Evolutionary conservation across 768 basidiomycete species (phyloP), one percentile per base, ranked within the genome.

Genomic region (Chalciporus chontae): DNA sequence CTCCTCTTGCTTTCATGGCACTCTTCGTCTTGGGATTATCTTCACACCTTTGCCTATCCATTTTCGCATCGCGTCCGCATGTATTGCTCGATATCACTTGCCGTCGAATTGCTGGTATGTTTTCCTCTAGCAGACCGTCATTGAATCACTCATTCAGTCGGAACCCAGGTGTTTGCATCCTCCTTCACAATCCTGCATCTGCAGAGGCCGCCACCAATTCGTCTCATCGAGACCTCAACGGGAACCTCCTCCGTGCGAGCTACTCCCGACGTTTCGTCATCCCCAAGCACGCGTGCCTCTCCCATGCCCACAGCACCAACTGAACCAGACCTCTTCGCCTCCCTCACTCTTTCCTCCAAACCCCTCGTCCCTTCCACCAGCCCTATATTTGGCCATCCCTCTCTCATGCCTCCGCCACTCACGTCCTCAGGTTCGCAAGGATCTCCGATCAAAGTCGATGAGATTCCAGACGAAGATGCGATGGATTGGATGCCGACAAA

Each of bases 401-500:
- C 89, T 1, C 68, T 89, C 24, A 61, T 71, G 14, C 45, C 63
- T 5, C 38, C 54, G 29, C 14, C 26, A 6, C 26, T 47, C 18
- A 60, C 68, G 18, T 39, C 67, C 5, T 40, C 48, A 11, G 61
- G 69, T n/a, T 48, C 64, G 13, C 54, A 63, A 10, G 55, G 57
- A 13, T 61, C 65, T 27, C 56, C 64, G 13, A 58, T 45, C 43
- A 58, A 57, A 49, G 59, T 53, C 31, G 69, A 70, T 43, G 63
- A 70, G 31, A 47, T 47, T 29, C 60, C 59, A 4, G 60, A 65
- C 32, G 62, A 69, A 32, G 74, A 78, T 42, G 77, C 74, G 18
- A 82, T 82, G 80, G 81, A 91, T 61, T 87, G 85, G 87, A 77
- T 75, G 11, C 86, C 88, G 0, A 82, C 81, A 1, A 71, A 73